A percentile compares a stretch with the other conserved stretches of the same genome.
phyloP scores from a whole-genome alignment of 192 early-diverging fungal species.

The Backusella tarrabulga region DNA sequence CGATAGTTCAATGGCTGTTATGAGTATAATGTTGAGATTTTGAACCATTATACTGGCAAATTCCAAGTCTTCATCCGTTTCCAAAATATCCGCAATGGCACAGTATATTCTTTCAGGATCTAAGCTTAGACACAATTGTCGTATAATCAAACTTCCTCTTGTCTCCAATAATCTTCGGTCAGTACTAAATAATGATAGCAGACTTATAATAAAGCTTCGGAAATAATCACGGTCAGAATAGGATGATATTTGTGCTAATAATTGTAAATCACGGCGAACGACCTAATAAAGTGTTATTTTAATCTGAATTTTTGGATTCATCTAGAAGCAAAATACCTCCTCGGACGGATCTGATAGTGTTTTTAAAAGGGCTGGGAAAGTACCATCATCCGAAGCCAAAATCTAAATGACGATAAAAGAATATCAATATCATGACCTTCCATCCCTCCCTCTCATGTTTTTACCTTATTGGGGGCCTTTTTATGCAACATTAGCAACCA shows the following conservation, averaged over 20 bases:
- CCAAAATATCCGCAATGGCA: slow-evolving; percentile 84
- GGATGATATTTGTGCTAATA: slow-evolving; percentile 93
- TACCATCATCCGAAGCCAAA: slow-evolving; percentile 83
- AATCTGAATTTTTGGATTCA: neutral
- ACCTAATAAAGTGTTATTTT: slow-evolving; percentile 50
- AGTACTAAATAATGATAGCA: slow-evolving; percentile 87
- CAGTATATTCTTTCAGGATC: slow-evolving; percentile 92
- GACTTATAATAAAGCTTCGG: slow-evolving; percentile 82
- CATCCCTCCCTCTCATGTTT: neutral
- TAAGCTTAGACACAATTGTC: slow-evolving; percentile 88
- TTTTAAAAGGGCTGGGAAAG: slow-evolving; percentile 85
- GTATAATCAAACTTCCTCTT: slow-evolving; percentile 87
- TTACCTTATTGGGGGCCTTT: slow-evolving; percentile 79
- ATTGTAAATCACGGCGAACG: slow-evolving; percentile 86
- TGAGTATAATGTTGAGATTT: slow-evolving; percentile 93
- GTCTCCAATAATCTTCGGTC: slow-evolving; percentile 88
- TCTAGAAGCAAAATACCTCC: slow-evolving; percentile 55
- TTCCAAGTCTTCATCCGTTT: slow-evolving; percentile 85
- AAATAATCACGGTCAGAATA: slow-evolving; percentile 88
- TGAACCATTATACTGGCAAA: slow-evolving; percentile 98
- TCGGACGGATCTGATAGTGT: slow-evolving; percentile 92
- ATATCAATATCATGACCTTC: neutral
- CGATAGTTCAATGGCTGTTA: slow-evolving; percentile 90
- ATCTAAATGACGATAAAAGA: slow-evolving; percentile 46
- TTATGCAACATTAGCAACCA: slow-evolving; percentile 98